Conservation (phyloP, 2,329 filamentous ascomycete genomes). For the Diaporthe nobilis region DNA sequence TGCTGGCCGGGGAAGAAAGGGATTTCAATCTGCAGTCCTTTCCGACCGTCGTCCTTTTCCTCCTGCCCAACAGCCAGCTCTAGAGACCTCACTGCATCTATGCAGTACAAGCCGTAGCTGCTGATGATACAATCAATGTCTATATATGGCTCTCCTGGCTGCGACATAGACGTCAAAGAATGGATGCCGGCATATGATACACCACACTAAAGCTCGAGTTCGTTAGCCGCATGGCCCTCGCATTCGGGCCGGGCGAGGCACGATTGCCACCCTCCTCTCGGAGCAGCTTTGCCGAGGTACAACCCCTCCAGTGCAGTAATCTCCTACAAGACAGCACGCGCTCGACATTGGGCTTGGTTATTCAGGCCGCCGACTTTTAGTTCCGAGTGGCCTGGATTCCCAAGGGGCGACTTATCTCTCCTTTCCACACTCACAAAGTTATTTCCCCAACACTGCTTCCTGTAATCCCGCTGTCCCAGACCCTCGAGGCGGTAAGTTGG, state of each 20-base stretch:
- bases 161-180: slow-evolving; percentile 14
- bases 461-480: not conserved
- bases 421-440: not conserved
- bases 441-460: not conserved
- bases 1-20: not conserved
- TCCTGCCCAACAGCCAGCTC: not conserved
- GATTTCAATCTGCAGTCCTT: not conserved
- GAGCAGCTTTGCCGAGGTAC: slow-evolving; percentile 25
- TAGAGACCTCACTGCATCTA: not conserved
- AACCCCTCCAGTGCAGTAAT: not conserved
- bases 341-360: not conserved
- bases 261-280: slow-evolving; percentile 8
- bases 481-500: slow-evolving; percentile 1
- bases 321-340: slow-evolving; percentile 6
- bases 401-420: slow-evolving; percentile 7
- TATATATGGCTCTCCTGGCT: not conserved
- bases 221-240: slow-evolving; percentile 20
- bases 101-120: too few relatives aligned
- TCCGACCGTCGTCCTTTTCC: not conserved
- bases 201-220: slow-evolving; percentile 15
- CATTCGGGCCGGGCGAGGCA: slow-evolving; percentile 17
- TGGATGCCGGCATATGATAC: slow-evolving; percentile 27
- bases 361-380: not conserved
- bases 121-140: not conserved
- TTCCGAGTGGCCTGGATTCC: not conserved